These are phyloP conservation scores for Saccharomycopsis sp. DNA, from an alignment of 805 yeast genomes.

Conservation along the genomic window DNA sequence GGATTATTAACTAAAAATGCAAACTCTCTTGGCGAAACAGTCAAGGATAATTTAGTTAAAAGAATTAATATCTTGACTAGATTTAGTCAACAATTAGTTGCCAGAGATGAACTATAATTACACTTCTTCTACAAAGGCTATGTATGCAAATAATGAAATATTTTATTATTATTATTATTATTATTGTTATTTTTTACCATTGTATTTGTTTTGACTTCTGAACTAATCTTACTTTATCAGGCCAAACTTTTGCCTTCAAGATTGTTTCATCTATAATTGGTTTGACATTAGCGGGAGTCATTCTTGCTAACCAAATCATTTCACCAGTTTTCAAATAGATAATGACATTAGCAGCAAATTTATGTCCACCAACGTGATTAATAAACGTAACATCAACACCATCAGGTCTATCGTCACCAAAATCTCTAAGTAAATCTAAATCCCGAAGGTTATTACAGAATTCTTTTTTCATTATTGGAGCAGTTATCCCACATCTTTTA, in stretches of 20 bases:
- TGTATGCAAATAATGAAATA: no score
- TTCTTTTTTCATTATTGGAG: slow-evolving; percentile 79
- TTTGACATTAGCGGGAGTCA: slow-evolving; percentile 67
- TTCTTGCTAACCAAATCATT: slow-evolving; percentile 82
- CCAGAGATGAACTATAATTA: neutral
- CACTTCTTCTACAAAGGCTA: no score
- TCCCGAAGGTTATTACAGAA: slow-evolving; percentile 69
- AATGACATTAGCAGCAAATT: slow-evolving; percentile 83
- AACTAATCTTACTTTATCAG: slow-evolving; percentile 54
- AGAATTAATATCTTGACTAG: slow-evolving; percentile 42
- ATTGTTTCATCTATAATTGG: slow-evolving; percentile 75
- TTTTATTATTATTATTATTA: no score
- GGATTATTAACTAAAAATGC: slow-evolving; percentile 30
- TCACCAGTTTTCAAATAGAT: slow-evolving; percentile 69
- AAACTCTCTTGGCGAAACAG: slow-evolving; percentile 31
- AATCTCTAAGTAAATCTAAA: slow-evolving; percentile 65
- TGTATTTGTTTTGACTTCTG: slow-evolving; percentile 32
- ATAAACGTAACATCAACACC: slow-evolving; percentile 68
- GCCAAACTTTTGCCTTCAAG: slow-evolving; percentile 60
- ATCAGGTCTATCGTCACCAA: slow-evolving; percentile 62
- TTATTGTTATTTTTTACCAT: slow-evolving; percentile 10
- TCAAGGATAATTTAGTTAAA: slow-evolving; percentile 43
- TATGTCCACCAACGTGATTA: slow-evolving; percentile 95
- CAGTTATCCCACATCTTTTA: slow-evolving; percentile 88
- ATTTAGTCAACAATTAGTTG: neutral